Evolutionary conservation across 345 rosid species (phyloP).

Genomic region (Aurinia saxatilis): DNA sequence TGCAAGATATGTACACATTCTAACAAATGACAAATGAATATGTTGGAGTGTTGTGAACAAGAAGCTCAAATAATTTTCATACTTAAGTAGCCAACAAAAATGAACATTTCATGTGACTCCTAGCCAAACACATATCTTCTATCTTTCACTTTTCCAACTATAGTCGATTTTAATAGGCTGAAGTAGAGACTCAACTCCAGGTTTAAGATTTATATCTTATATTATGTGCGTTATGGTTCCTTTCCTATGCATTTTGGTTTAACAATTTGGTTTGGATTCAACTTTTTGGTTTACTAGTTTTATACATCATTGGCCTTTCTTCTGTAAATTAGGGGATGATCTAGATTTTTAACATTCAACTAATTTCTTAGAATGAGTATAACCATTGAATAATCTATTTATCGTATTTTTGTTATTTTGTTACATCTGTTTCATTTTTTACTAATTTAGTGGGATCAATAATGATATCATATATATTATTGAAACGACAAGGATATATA

Average conservation of each 20-base stretch:
- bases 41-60: constrained; percentile 24
- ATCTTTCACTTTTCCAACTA: constrained; percentile 7
- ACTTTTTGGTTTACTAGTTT: no score
- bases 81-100: constrained; percentile 23
- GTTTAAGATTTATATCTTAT: background rate
- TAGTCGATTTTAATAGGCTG: background rate
- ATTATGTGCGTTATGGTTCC: no score
- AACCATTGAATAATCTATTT: no score
- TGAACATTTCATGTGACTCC: constrained; percentile 27
- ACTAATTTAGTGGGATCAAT: constrained; percentile 1
- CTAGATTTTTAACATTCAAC: no score
- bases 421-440: background rate
- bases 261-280: no score
- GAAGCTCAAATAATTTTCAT: constrained; percentile 8
- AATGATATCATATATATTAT: constrained; percentile 3
- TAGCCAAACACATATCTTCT: constrained; percentile 22
- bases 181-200: background rate
- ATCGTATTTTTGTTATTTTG: background rate
- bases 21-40: constrained; percentile 14
- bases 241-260: no score
- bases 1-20: constrained; percentile 16
- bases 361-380: no score
- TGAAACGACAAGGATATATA: constrained; percentile 23
- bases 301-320: no score
- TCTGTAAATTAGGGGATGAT: no score